Base-by-base conservation (phyloP, 345 rosid genomes). In the Euphorbia lathyris region DNA sequence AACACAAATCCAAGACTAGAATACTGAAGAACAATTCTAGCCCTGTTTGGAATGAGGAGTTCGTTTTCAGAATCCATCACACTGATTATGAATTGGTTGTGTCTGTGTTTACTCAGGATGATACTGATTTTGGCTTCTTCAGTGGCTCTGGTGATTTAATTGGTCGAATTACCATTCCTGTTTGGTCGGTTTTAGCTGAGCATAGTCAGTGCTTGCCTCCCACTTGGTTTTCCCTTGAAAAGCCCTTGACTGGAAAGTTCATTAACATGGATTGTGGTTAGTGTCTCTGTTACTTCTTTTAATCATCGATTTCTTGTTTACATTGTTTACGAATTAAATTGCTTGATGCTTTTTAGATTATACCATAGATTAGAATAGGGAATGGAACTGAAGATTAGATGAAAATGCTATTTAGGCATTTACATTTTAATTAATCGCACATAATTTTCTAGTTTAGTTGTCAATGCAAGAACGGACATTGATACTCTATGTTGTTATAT, bases 11-110 rank as follows among this genome's bases (percentile, higher is more conserved):
- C 50, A 89, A 87, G 81, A 86, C 95, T 47, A 83, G 86, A 81
- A 63, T 80, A 25, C 66, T 71, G 38, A 79, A 76, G 65, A 78
- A 73, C 29, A 79, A 73, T 34, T 1, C 29, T 1, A 83, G 74
- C 74, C 96, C 96, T 14, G 77, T 83, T 72, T 91, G 96, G 96
- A 83, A 88, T 42, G 91, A 94, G 80, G 98, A 88, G 83, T 89
- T 94, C 40, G 88, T 83, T 53, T 87, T 94, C 68, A 69, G 81
- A 58, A 73, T 79, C 11, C 77, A 74, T 57, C 77, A 72, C 22
- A 47, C 61, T 38, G 86, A 84, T 25, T 81, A 67, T 22, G 87
- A 82, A 26, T 70, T 91, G 68, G 72, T 84, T 63, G 81, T 88
- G 5, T 86, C 96, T 25, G 68, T 88, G 25, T 81, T 74, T 42